Evolutionary conservation across 176 grass and related monocot species (phyloP).

Genomic region (Carex parvula): DNA sequence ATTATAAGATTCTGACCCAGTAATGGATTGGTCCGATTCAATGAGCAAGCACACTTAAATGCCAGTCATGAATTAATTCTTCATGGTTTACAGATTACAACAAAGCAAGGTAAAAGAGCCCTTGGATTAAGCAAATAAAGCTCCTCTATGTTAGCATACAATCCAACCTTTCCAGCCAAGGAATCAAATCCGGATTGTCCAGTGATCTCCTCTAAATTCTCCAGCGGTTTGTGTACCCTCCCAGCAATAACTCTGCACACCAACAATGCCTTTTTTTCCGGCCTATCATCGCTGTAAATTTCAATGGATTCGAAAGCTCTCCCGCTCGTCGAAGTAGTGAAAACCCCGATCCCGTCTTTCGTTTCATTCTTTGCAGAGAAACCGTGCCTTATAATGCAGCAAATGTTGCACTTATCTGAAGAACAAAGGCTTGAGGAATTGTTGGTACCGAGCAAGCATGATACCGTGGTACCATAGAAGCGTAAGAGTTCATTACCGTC

Average conservation of each 20-base stretch:
- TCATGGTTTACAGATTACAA: conserved; percentile 73
- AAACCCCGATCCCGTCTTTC: conserved; percentile 51
- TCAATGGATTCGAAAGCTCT: conserved; percentile 68
- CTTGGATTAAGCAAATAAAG: conserved; percentile 89
- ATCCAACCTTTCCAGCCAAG: conserved; percentile 79
- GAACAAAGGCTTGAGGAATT: conserved; percentile 51
- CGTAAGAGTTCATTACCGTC: conserved; percentile 87
- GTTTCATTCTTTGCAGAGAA: conserved; percentile 49
- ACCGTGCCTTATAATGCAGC: conserved; percentile 69
- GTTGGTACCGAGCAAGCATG: conserved; percentile 46
- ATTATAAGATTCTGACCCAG: neutral
- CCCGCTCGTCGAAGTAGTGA: conserved; percentile 82
- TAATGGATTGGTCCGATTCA: neutral
- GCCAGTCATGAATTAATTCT: neutral
- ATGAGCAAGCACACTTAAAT: neutral
- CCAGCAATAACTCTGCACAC: conserved; percentile 91
- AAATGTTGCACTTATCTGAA: conserved; percentile 58
- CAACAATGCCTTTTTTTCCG: conserved; percentile 53
- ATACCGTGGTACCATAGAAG: conserved; percentile 73
- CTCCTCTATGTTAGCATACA: conserved; percentile 87
- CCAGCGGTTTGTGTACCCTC: conserved; percentile 79
- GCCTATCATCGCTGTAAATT: neutral
- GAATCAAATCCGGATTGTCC: conserved; percentile 83
- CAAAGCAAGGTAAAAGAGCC: conserved; percentile 85
- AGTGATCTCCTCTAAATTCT: conserved; percentile 62